Evolutionary conservation across 2,329 filamentous ascomycete genomes (phyloP).

Genomic region (Dendrostoma leiphaemia): DNA sequence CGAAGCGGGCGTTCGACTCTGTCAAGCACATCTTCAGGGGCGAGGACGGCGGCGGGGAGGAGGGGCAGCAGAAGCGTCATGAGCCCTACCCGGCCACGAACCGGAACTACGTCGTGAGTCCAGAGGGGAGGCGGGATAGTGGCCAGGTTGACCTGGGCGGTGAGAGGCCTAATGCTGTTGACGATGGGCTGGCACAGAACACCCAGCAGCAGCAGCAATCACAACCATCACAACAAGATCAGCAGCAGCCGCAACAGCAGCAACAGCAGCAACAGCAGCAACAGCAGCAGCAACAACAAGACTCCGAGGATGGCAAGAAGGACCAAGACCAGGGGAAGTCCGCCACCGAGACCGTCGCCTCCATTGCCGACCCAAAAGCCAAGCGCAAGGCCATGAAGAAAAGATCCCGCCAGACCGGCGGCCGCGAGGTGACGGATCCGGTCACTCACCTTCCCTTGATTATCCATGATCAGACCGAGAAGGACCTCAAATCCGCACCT

Average conservation of each 20-base stretch:
- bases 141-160: not conserved
- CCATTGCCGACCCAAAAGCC: slow-evolving; percentile 41
- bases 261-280: not conserved
- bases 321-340: slow-evolving; percentile 26
- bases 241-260: not conserved
- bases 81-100: slow-evolving; percentile 36
- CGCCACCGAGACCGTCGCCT: slow-evolving; percentile 35
- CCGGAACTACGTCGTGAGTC: slow-evolving; percentile 25
- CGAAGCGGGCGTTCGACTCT: slow-evolving; percentile 33
- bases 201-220: slow-evolving; percentile 9
- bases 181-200: slow-evolving; percentile 16
- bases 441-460: slow-evolving; percentile 68
- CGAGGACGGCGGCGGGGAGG: slow-evolving; percentile 34
- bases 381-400: slow-evolving; percentile 49
- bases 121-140: not conserved
- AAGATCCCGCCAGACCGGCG: slow-evolving; percentile 40
- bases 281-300: slow-evolving; percentile 19
- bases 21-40: slow-evolving; percentile 35
- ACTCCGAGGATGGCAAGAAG: slow-evolving; percentile 18
- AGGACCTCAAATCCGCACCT: slow-evolving; percentile 49
- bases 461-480: slow-evolving; percentile 67
- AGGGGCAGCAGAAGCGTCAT: slow-evolving; percentile 24
- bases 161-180: not conserved
- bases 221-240: slow-evolving; percentile 8
- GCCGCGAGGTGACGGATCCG: slow-evolving; percentile 68